A percentile compares a stretch with the other conserved stretches of the same genome.
These are phyloP conservation scores for Fusarium sp. DNA, from an alignment of 2,329 filamentous ascomycete genomes.

Conservation along the genomic window DNA sequence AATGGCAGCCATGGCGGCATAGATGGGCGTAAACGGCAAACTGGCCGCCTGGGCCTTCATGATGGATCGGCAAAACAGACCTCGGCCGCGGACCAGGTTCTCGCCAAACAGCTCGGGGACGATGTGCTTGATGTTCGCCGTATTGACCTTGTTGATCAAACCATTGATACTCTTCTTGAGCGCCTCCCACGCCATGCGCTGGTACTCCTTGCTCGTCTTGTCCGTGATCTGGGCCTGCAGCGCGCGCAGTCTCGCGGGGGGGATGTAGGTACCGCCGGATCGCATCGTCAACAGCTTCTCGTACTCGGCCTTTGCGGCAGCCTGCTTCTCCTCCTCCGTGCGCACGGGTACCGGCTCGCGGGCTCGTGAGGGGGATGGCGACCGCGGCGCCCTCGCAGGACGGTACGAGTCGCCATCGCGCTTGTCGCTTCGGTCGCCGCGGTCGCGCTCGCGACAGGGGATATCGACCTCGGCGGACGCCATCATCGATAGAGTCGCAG, in stretches of 20 bases:
- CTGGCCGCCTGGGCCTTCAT: constrained; percentile 99
- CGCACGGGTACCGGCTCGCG: constrained; percentile 56
- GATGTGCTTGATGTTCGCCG: constrained; percentile 97
- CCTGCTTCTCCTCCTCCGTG: constrained; percentile 87
- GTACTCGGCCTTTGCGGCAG: constrained; percentile 90
- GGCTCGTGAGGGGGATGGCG: constrained; percentile 45
- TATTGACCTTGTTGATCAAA: constrained; percentile 98
- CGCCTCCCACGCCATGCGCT: constrained; percentile 99
- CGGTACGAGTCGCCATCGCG: constrained; percentile 66
- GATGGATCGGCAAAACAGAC: constrained; percentile 93
- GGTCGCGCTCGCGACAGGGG: constrained; percentile 53
- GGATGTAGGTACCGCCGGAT: constrained; percentile 96
- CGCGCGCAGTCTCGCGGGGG: constrained; percentile 88
- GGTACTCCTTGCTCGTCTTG: constrained; percentile 95
- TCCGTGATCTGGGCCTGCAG: constrained; percentile 98
- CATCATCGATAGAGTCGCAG: constrained; percentile 47
- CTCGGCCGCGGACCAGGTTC: constrained; percentile 90
- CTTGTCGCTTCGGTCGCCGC: constrained; percentile 46
- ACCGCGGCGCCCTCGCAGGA: constrained; percentile 49
- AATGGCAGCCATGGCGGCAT: constrained; percentile 94
- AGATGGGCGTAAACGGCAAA: constrained; percentile 95
- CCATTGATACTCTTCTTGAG: constrained; percentile 99
- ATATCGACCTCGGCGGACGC: constrained; percentile 59
- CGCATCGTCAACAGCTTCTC: constrained; percentile 92
- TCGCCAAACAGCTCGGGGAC: constrained; percentile 96